Evolutionary conservation across 306 rosid species (phyloP), one percentile per base, ranked within the genome.

Genomic region (Vachellia collinsii): DNA sequence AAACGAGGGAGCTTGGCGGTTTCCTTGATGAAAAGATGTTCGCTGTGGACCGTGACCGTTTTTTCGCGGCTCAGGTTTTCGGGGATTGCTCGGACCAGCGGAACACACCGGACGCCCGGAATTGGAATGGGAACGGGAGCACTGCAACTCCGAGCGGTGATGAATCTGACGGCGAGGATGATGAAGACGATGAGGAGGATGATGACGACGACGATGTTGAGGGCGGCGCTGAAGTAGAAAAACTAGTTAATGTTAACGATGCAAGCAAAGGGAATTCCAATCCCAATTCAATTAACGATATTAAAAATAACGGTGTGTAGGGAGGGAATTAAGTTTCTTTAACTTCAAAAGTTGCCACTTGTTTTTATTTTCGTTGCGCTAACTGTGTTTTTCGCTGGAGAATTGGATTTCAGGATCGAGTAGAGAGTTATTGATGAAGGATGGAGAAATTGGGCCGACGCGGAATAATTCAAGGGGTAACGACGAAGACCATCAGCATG

Each of bases 11-110:
- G 46, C 91, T 90, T 58, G 86, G 88, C 69, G 82, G 92, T 3
- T 95, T 89, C 84, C 78, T 95, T 54, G 98, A 87, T 66, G 94
- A 89, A n/a, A 91, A 91, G 86, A 82, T 91, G 73, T 89, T 89
- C 85, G 12, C 92, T 13, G 70, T 79, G 19, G 85, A 85, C 38
- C 94, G 90, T 5, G 85, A 88, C 58, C 94, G 90, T 5, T 91
- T 85, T 72, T 92, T 87, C 80, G 8, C 86, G 37, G 65, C 92
- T 1, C 97, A 80, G 74, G 83, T 90, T n/a, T 92, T 70, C 11
- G 79, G 83, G 61, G 91, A 86, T 23, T 83, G 87, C 54, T 50
- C 82, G 62, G 85, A 77, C 72, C 90, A 85, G 77, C 76, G 85
- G 42, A 85, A 89, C 70, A 74, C 68, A 0, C 85, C 83, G 7